Percentiles rank a stretch among this genome's conserved stretches.
Conservation (phyloP, 1,284 basidiomycete genomes). For the Termitomyces sp. region DNA sequence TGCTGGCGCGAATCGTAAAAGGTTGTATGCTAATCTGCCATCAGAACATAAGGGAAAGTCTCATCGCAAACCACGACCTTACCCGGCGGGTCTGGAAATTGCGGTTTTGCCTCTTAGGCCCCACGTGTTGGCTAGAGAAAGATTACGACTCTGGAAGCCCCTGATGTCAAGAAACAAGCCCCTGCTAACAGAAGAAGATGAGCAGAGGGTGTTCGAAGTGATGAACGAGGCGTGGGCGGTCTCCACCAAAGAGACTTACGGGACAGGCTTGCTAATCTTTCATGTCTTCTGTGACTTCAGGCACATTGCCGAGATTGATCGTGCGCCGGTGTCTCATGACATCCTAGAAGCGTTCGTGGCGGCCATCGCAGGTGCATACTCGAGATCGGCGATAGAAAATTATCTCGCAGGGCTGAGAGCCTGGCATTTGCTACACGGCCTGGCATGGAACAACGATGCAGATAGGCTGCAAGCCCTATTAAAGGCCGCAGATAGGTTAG, state of each 20-base stretch:
- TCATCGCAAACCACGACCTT: neutral
- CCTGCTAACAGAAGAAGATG: neutral
- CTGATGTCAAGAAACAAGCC: no score
- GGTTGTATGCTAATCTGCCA: neutral
- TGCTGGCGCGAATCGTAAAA: neutral
- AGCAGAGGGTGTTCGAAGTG: neutral
- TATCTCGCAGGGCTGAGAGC: conserved; percentile 26
- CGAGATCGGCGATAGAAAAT: conserved; percentile 21
- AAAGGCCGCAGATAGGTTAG: conserved; percentile 16
- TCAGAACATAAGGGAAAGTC: neutral
- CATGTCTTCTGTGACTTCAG: conserved; percentile 15
- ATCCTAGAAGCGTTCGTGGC: conserved; percentile 19
- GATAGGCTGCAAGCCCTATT: conserved; percentile 21
- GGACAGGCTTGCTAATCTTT: conserved; percentile 13
- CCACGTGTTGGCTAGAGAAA: neutral
- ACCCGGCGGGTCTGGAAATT: neutral
- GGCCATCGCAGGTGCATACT: conserved; percentile 15
- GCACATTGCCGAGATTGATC: conserved; percentile 6
- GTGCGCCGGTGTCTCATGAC: conserved; percentile 8
- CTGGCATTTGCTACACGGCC: conserved; percentile 29
- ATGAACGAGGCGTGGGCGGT: neutral
- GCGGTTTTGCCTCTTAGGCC: neutral
- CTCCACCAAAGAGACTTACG: conserved; percentile 10
- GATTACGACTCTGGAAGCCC: neutral
- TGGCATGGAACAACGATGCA: conserved; percentile 22